phyloP scores from a whole-genome alignment of 2,329 filamentous ascomycete species.

The Colletotrichum somersetense region DNA sequence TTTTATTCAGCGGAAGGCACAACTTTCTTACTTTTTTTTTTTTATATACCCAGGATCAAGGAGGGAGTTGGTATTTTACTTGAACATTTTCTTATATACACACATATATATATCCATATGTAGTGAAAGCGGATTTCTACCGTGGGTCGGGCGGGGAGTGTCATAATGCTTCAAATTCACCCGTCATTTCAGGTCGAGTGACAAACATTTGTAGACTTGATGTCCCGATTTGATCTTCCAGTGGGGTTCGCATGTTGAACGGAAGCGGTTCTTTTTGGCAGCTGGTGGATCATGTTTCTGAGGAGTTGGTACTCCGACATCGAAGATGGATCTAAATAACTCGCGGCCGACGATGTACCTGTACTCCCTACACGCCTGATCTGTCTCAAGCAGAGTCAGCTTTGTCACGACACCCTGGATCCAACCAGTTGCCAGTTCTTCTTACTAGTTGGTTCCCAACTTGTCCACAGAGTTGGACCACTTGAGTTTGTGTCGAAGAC shows the following conservation, averaged over 20 bases:
- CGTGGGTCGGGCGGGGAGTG: not conserved
- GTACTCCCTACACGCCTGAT: not conserved
- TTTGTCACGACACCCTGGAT: not conserved
- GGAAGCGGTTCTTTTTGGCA: not conserved
- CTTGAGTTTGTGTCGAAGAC: too few species aligned
- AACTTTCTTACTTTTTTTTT: not conserved
- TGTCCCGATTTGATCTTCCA: not conserved
- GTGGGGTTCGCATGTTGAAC: not conserved
- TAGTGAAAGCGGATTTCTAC: not conserved
- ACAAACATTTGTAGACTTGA: not conserved
- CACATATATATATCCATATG: not conserved
- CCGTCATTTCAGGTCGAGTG: not conserved
- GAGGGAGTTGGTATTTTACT: constrained; percentile 32
- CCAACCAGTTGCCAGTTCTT: not conserved
- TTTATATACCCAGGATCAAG: constrained; percentile 38
- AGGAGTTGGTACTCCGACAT: not conserved
- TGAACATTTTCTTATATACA: not conserved
- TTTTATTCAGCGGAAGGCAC: not conserved
- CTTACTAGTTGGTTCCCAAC: not conserved
- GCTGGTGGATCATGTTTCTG: not conserved
- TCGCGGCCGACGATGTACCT: not conserved
- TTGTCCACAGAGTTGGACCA: not conserved
- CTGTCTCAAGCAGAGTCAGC: not conserved
- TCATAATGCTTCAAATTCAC: not conserved
- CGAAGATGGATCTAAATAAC: not conserved